These are phyloP conservation scores for Xylariomycetidae sp. DNA, from an alignment of 2,329 filamentous ascomycete species.

Conservation along the genomic window DNA sequence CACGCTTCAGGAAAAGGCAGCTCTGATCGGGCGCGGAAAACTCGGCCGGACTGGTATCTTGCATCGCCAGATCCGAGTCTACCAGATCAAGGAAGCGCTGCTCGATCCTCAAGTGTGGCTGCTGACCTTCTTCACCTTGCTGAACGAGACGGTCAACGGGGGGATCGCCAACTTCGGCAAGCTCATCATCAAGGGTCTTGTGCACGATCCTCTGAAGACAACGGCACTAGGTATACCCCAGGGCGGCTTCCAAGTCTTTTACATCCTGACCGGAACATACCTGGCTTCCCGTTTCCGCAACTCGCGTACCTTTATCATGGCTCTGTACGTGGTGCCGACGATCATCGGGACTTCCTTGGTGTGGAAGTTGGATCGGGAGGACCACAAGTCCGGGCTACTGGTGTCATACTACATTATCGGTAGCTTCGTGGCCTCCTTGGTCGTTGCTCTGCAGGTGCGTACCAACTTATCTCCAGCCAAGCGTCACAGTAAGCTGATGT, in stretches of 20 bases:
- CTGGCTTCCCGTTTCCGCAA: conserved; percentile 46
- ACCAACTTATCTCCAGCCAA: conserved; percentile 43
- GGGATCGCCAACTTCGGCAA: conserved; percentile 50
- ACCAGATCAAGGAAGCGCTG: conserved; percentile 42
- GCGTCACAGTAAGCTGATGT: conserved; percentile 47
- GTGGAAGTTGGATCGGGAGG: conserved; percentile 38
- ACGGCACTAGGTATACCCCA: conserved; percentile 49
- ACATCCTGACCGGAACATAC: conserved; percentile 45
- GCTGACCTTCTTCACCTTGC: conserved; percentile 36
- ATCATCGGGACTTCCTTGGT: conserved; percentile 42
- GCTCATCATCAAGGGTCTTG: conserved; percentile 47
- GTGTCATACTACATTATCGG: conserved; percentile 46
- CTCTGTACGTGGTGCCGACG: conserved; percentile 44
- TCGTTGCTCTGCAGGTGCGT: conserved; percentile 47
- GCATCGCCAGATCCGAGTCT: conserved; percentile 40
- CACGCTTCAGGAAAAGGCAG: conserved; percentile 35
- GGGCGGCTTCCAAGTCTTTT: conserved; percentile 48
- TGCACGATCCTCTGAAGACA: conserved; percentile 36
- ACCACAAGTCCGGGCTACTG: conserved; percentile 36
- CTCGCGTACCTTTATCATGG: conserved; percentile 45
- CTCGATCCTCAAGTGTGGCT: conserved; percentile 39
- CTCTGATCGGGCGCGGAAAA: conserved; percentile 32
- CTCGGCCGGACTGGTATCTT: conserved; percentile 37
- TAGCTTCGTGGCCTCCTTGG: conserved; percentile 43
- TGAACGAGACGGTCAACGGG: conserved; percentile 49